These are phyloP conservation scores for Tricholomella constricta DNA, from an alignment of 768 basidiomycete species.

Conservation along the genomic window DNA sequence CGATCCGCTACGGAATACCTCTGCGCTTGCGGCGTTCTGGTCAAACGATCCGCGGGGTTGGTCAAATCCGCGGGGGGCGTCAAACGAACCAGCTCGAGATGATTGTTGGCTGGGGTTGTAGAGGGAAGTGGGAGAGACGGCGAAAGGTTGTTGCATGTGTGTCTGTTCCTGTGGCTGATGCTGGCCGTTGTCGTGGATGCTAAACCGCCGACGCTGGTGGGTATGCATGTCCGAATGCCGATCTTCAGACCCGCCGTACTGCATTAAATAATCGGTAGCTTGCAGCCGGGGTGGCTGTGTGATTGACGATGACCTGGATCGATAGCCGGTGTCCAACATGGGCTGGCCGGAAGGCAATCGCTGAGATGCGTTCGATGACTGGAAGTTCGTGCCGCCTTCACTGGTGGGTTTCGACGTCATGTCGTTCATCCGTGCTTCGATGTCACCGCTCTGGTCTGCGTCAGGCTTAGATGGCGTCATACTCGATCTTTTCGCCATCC, in stretches of 20 bases:
- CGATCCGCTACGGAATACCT: conserved; percentile 9
- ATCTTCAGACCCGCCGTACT: conserved; percentile 11
- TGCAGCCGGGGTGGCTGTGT: conserved; percentile 19
- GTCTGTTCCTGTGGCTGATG: conserved; percentile 23
- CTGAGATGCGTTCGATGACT: neutral
- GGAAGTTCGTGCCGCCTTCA: neutral
- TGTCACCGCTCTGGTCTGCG: neutral
- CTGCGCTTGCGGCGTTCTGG: conserved; percentile 1
- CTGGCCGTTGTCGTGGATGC: conserved; percentile 17
- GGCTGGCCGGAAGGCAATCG: neutral
- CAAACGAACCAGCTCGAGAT: conserved; percentile 23
- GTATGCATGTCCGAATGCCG: conserved; percentile 8
- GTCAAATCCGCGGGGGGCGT: conserved; percentile 19
- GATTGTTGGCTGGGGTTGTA: conserved; percentile 14
- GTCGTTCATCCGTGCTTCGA: neutral
- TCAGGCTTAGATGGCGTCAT: neutral
- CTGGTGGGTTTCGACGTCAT: neutral
- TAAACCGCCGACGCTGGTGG: conserved; percentile 20
- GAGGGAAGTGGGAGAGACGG: conserved; percentile 1
- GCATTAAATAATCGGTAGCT: conserved; percentile 18
- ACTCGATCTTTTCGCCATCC: conserved; percentile 13
- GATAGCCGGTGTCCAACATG: conserved; percentile 13
- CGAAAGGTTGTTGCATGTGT: conserved; percentile 12
- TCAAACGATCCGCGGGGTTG: conserved; percentile 18
- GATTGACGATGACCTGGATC: conserved; percentile 29